Evolutionary conservation across 495 filamentous ascomycete genomes (phyloP).

Genomic region (Friedmanniomyces simplex): DNA sequence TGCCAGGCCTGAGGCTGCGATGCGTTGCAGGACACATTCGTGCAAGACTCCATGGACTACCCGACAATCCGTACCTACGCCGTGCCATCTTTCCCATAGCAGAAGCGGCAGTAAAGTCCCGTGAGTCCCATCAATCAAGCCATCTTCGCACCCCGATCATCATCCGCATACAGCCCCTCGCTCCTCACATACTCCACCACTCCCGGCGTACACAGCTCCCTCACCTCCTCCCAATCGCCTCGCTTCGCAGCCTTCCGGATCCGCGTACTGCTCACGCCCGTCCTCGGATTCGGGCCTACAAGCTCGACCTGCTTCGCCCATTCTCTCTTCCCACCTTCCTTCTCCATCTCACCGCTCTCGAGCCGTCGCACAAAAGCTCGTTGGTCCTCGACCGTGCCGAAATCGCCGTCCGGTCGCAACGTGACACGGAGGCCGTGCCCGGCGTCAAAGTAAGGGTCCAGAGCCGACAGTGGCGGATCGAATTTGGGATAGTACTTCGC

Average conservation of each 20-base stretch:
- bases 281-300: conserved; percentile 46
- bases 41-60: no score
- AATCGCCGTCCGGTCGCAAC: conserved; percentile 48
- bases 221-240: conserved; percentile 45
- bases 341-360: conserved; percentile 35
- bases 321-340: conserved; percentile 47
- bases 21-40: no score
- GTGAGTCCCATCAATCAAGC: conserved; percentile 10
- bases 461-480: conserved; percentile 39
- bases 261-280: conserved; percentile 42
- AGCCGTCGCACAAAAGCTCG: conserved; percentile 28
- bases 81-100: no score
- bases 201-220: conserved; percentile 49
- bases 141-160: conserved; percentile 27
- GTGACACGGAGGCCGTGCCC: conserved; percentile 62
- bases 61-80: no score
- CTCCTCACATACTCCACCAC: conserved; percentile 49
- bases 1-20: no score
- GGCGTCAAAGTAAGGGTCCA: conserved; percentile 58
- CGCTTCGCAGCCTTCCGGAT: conserved; percentile 54
- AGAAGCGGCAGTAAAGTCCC: no score
- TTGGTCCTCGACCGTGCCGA: conserved; percentile 31
- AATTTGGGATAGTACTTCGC: conserved; percentile 68
- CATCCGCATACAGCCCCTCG: conserved; percentile 40
- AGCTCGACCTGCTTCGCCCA: conserved; percentile 67